phyloP scores from a whole-genome alignment of 2,329 filamentous ascomycete genomes.

The Calonectria multiphialidica region DNA sequence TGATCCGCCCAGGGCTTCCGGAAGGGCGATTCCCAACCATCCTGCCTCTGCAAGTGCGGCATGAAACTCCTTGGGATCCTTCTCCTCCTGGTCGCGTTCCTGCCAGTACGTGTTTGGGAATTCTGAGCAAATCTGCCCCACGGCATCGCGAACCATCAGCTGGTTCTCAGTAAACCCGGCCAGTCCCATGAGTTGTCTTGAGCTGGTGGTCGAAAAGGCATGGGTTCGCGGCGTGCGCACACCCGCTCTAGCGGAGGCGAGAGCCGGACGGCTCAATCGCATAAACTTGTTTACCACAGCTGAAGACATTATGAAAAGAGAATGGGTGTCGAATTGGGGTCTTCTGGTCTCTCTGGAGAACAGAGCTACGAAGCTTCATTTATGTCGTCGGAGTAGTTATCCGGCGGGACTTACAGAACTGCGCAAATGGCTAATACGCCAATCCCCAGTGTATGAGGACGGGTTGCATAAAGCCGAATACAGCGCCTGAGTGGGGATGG shows the following conservation, averaged over 20 bases:
- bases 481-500: background rate
- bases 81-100: conserved; percentile 75
- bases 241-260: background rate
- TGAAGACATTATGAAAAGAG: conserved; percentile 27
- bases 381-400: conserved; percentile 4
- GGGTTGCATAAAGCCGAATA: conserved; percentile 11
- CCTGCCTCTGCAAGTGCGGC: conserved; percentile 79
- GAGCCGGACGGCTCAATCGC: conserved; percentile 26
- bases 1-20: conserved; percentile 79
- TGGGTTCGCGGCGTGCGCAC: background rate
- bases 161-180: conserved; percentile 80
- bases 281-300: conserved; percentile 16
- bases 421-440: conserved; percentile 7
- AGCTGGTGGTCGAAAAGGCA: conserved; percentile 52
- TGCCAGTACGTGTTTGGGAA: conserved; percentile 85
- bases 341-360: background rate
- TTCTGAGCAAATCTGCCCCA: conserved; percentile 75
- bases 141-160: conserved; percentile 77
- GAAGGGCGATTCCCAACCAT: conserved; percentile 85
- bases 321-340: background rate
- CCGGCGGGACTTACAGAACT: conserved; percentile 12
- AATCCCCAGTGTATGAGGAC: background rate
- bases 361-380: conserved; percentile 20
- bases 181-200: conserved; percentile 73
- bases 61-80: conserved; percentile 82